phyloP scores from a whole-genome alignment of 495 filamentous ascomycete genomes.

The Alectoria sarmentosa region DNA sequence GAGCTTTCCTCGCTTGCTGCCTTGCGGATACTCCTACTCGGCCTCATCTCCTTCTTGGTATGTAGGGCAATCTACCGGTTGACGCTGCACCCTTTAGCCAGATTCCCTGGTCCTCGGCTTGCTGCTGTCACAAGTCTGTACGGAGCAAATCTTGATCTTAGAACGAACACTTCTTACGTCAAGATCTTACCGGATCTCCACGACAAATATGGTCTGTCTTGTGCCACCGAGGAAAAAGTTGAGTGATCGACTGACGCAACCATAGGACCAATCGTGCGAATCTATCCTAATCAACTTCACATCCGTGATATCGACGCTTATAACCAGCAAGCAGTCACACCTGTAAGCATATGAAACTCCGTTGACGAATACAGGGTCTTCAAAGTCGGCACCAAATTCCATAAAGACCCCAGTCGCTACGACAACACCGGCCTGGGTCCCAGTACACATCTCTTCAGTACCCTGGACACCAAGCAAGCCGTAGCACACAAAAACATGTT shows the following conservation, averaged over 20 bases:
- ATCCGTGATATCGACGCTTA: neutral
- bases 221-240: too few species aligned
- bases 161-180: neutral
- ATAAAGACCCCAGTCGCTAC: neutral
- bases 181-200: neutral
- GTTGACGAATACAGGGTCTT: neutral
- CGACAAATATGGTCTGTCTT: slow-evolving; percentile 2
- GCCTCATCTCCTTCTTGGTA: too few species aligned
- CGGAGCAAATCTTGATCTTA: slow-evolving; percentile 14
- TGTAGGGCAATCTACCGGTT: slow-evolving; percentile 11
- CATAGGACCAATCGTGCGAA: neutral
- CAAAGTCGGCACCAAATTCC: neutral
- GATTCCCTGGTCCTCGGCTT: slow-evolving; percentile 19
- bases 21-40: too few species aligned
- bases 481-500: neutral
- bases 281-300: neutral
- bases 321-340: neutral
- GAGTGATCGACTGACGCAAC: too few species aligned
- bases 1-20: too few species aligned
- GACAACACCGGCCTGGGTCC: neutral
- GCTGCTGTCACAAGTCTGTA: slow-evolving; percentile 17
- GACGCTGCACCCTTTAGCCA: slow-evolving; percentile 21
- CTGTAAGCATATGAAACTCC: neutral
- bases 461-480: neutral
- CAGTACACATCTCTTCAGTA: neutral